Evolutionary conservation across 1,284 basidiomycete species (phyloP), one percentile per base, ranked within the genome.

Genomic region (Tylopilus orsonianus): DNA sequence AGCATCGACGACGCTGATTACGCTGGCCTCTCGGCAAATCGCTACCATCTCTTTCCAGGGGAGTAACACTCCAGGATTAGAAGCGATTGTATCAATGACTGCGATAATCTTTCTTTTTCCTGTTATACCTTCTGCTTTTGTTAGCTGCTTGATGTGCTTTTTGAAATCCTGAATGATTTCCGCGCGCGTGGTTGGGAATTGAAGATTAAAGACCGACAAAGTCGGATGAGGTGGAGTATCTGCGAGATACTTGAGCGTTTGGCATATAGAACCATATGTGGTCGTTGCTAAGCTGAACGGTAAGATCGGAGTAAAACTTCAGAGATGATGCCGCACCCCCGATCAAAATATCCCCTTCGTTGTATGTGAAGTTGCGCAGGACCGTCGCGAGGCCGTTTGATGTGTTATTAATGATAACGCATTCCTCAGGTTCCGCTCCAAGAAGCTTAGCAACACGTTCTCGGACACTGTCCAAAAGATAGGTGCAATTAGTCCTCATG

Each of bases 11-110:
- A 94, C 66, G 46, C 78, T 85, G 67, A 81, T 79, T 2, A 85
- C 77, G 3, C 80, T 80, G 46, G 84, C 81, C 54, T 87, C 78
- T 56, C 76, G 77, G 60, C 85, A 87, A n/a, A 90, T 71, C 18
- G 73, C 65, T 0, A 87, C 82, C 61, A 95, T 74, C 52, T 84
- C 78, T 61, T 87, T 73, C 93, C 93, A 96, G 0, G 93, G 93
- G 26, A 92, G 70, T 0, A 74, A 61, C 4, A 81, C 79, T 0
- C 87, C 93, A 0, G 93, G 93, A 34, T 73, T 75, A 2, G 87
- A 81, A 1, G 75, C 70, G 53, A 96, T 86, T 16, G 77, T 70
- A 64, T 96, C 93, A 16, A 96, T 79, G 8, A 95, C 64, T 0
- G 85, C 84, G 18, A 94, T 75, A 10, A 85, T 73, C 65, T 81